Base-by-base conservation (phyloP, 345 rosid species). In the Lumnitzera littorea region DNA sequence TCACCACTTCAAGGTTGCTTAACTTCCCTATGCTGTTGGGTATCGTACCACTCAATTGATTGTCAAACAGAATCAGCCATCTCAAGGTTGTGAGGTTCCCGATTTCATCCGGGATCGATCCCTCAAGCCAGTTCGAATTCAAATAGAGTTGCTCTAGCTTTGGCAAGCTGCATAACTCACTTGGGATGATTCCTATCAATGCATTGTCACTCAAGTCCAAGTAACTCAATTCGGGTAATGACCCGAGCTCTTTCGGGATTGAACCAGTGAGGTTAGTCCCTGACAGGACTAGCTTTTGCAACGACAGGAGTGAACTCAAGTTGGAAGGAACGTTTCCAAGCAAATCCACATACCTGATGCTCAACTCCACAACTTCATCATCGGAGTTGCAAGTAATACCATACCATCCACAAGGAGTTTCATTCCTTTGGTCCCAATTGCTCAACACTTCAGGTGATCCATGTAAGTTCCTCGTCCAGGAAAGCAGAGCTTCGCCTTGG, bases 191-290 rank as follows among this genome's bases (percentile, higher is more conserved):
- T 6, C 98, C 91, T 2, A 77, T 74, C 24, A 91, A 71, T 43
- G 76, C 79, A 75, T 91, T 91, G 71, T 76, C 89, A 12, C 92
- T 83, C 65, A 91, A 72, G 66, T 89, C 91, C 16, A 91, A 64
- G 63, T 58, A 62, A 0, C 55, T 66, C 65, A 82, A 56, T 49
- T 74, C 53, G 27, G 24, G 12, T 48, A 86, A 83, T 24, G 36
- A 10, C 5, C 82, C 82, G 17, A 91, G 63, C 69, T 82, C 75
- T 52, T 57, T 73, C 0, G 92, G 87, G 65, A 91, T 80, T 1
- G 63, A 66, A 46, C 98, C 96, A 10, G 91, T 86, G 62, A 89
- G 87, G 67, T 91, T 91, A 47, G 79, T 70, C 52, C 82, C 82
- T 4, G 78, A 60, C 10, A 86, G 68, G 41, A 79, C 67, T 3